These are phyloP conservation scores for Solanum chacoense DNA, from an alignment of 305 asterid genomes.

Conservation along the genomic window DNA sequence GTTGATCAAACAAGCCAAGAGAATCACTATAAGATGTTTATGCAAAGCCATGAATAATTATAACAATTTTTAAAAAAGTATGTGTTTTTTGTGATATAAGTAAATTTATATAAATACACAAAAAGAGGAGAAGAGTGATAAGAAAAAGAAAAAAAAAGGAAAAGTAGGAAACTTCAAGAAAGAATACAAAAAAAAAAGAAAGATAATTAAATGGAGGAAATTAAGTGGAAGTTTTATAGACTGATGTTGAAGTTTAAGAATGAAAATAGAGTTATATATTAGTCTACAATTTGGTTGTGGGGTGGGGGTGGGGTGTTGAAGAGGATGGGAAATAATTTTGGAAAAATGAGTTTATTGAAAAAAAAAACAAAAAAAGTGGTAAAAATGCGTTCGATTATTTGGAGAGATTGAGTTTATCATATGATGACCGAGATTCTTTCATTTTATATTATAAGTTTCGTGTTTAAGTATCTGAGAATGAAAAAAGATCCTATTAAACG, in stretches of 20 bases:
- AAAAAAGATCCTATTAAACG: background rate
- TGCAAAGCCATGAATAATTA: background rate
- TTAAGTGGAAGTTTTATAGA: background rate
- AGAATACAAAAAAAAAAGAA: background rate
- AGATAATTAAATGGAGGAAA: background rate
- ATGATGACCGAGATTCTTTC: accelerated
- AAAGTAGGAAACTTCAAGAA: background rate
- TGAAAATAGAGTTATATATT: background rate
- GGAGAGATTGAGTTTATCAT: background rate
- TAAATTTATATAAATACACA: background rate
- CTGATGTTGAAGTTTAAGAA: background rate
- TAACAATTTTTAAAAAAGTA: background rate
- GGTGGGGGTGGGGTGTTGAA: background rate
- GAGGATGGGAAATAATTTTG: background rate
- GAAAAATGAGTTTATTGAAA: background rate
- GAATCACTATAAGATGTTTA: background rate
- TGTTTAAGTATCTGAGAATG: accelerated
- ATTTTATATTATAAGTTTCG: background rate
- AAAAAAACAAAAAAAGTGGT: background rate
- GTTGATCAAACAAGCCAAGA: conserved; percentile 10
- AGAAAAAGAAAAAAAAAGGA: background rate
- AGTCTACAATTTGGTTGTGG: background rate
- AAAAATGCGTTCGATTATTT: background rate
- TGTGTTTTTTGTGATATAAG: background rate
- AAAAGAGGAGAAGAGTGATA: background rate